Evolutionary conservation across 2,329 filamentous ascomycete species (phyloP).

Genomic region (Talaromyces islandicus): DNA sequence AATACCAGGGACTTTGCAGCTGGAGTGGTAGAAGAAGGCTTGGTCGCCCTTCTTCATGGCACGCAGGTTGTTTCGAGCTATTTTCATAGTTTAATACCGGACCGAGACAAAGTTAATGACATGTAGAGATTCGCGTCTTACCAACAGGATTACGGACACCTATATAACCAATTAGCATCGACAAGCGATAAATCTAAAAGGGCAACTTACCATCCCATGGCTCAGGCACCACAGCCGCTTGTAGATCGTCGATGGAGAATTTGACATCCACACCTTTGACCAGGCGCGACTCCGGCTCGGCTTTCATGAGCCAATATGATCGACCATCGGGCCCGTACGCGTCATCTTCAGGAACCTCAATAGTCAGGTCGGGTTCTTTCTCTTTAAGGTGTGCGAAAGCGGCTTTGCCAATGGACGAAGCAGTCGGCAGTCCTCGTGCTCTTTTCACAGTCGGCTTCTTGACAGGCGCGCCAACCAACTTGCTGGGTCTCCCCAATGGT

Average conservation of each 20-base stretch:
- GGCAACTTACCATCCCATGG: conserved; percentile 74
- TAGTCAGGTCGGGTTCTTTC: conserved; percentile 15
- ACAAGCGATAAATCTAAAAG: background rate
- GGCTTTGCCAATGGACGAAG: background rate
- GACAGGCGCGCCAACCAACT: conserved; percentile 5
- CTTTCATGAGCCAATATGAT: conserved; percentile 77
- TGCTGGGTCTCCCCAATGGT: conserved; percentile 18
- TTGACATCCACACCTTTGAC: conserved; percentile 84
- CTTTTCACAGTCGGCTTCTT: conserved; percentile 11
- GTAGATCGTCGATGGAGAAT: conserved; percentile 90
- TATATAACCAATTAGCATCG: conserved; percentile 20
- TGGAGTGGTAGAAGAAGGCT: conserved; percentile 96
- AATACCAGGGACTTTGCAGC: conserved; percentile 83
- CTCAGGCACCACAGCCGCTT: conserved; percentile 66
- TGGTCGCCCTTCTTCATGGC: conserved; percentile 87
- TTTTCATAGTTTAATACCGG: conserved; percentile 6
- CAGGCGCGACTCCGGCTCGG: conserved; percentile 78
- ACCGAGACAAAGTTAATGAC: background rate
- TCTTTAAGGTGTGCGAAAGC: conserved; percentile 7
- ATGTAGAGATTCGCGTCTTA: conserved; percentile 18
- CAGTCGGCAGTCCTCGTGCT: background rate
- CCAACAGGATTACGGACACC: conserved; percentile 41
- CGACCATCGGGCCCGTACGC: conserved; percentile 20
- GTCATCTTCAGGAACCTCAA: conserved; percentile 10
- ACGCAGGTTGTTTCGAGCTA: conserved; percentile 80